These are phyloP conservation scores for Aspergillus intermedius DNA, from an alignment of 2,329 filamentous ascomycete species.

Conservation along the genomic window DNA sequence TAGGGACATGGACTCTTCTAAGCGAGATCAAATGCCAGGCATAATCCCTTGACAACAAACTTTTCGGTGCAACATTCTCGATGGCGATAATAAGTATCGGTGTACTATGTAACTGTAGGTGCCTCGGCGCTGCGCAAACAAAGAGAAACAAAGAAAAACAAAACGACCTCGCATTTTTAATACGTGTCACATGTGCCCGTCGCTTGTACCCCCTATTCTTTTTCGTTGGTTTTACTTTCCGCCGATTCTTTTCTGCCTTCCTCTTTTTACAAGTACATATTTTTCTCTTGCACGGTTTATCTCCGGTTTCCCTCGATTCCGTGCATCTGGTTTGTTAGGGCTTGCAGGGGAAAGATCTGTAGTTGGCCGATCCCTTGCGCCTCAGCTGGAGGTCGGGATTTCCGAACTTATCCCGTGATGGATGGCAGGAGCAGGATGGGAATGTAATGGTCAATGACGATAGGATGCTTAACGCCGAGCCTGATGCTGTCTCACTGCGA, in stretches of 20 bases:
- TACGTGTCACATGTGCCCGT: neutral
- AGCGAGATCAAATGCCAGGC: too few relatives aligned
- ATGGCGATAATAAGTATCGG: too few relatives aligned
- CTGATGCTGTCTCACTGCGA: too few relatives aligned
- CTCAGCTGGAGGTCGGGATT: neutral
- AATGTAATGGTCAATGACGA: too few relatives aligned
- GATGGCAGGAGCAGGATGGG: too few relatives aligned
- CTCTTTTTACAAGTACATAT: neutral
- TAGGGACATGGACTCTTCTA: too few relatives aligned
- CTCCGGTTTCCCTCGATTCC: neutral
- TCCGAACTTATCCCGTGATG: neutral
- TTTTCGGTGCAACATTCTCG: too few relatives aligned
- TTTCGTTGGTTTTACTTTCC: neutral
- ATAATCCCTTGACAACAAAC: too few relatives aligned
- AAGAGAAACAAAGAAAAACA: neutral
- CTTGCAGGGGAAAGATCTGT: neutral
- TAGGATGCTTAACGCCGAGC: too few relatives aligned
- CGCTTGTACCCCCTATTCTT: neutral
- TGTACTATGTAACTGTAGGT: too few relatives aligned
- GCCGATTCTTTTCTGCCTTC: neutral
- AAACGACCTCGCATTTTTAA: neutral
- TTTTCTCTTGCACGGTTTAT: neutral
- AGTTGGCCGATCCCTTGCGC: slow-evolving; percentile 3
- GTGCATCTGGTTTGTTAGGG: neutral
- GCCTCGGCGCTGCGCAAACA: neutral